Conservation (phyloP, 2,329 filamentous ascomycete genomes). For the Venturia pyrina region DNA sequence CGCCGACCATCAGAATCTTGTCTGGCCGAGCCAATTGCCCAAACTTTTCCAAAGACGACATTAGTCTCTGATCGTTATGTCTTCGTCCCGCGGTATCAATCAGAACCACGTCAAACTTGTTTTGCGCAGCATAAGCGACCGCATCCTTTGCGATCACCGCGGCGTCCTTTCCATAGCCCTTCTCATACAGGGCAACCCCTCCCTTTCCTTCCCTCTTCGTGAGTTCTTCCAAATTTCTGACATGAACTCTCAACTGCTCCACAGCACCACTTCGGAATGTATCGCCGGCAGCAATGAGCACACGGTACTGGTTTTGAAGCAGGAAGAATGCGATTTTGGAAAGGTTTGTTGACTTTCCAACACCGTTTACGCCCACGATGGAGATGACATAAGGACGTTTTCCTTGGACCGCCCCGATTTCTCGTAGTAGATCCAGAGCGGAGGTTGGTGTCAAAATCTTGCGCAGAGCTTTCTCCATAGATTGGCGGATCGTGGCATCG, state of each 20-base stretch:
- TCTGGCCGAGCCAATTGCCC: constrained; percentile 92
- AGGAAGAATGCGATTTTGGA: constrained; percentile 98
- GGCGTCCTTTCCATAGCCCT: constrained; percentile 95
- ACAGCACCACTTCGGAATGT: constrained; percentile 96
- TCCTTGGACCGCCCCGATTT: constrained; percentile 66
- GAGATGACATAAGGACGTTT: constrained; percentile 89
- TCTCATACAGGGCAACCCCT: constrained; percentile 84
- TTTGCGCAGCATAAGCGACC: constrained; percentile 64
- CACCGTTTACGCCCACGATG: constrained; percentile 95
- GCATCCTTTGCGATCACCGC: constrained; percentile 92
- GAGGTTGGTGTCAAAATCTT: constrained; percentile 95
- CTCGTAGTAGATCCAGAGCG: constrained; percentile 85
- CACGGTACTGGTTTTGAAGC: constrained; percentile 91
- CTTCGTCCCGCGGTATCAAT: constrained; percentile 93
- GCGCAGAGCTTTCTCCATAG: constrained; percentile 84
- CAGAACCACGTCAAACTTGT: constrained; percentile 82
- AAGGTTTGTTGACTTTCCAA: constrained; percentile 95
- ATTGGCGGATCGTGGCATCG: constrained; percentile 69
- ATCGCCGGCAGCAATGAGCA: constrained; percentile 88
- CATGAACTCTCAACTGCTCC: constrained; percentile 92
- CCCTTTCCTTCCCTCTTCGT: constrained; percentile 70
- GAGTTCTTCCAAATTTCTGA: constrained; percentile 84
- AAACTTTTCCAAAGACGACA: constrained; percentile 96
- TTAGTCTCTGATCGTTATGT: constrained; percentile 91
- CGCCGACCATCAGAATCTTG: constrained; percentile 96